These are phyloP conservation scores for Backusella macrospora DNA, from an alignment of 192 early-diverging fungal species.

Conservation along the genomic window DNA sequence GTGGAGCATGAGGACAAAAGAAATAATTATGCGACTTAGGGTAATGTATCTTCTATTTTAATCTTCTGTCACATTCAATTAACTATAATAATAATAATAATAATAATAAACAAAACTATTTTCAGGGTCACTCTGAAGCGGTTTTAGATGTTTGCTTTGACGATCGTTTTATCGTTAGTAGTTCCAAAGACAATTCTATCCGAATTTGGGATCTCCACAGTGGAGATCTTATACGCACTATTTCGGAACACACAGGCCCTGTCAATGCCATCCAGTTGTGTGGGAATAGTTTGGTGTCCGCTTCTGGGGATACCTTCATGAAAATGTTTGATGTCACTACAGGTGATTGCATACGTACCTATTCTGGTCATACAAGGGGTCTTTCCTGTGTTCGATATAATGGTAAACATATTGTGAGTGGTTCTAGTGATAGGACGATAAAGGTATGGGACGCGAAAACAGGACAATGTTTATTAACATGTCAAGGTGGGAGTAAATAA, in stretches of 20 bases:
- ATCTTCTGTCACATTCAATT: too few relatives aligned
- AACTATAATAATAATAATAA: too few relatives aligned
- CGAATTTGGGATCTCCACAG: constrained; percentile 82
- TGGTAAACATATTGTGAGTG: constrained; percentile 79
- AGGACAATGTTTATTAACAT: constrained; percentile 56
- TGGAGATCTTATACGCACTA: constrained; percentile 65
- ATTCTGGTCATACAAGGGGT: constrained; percentile 81
- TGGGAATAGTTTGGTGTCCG: constrained; percentile 69
- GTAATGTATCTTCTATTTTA: constrained; percentile 7
- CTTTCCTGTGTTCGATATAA: constrained; percentile 94
- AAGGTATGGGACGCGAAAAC: constrained; percentile 74
- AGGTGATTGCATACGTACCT: constrained; percentile 65
- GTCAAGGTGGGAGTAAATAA: constrained; percentile 35
- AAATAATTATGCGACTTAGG: constrained; percentile 49
- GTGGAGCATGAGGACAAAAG: constrained; percentile 73
- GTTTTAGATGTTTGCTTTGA: constrained; percentile 92
- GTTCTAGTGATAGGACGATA: constrained; percentile 81
- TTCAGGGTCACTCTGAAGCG: constrained; percentile 71
- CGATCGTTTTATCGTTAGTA: constrained; percentile 75
- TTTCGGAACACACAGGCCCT: constrained; percentile 89
- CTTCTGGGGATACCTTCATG: constrained; percentile 82
- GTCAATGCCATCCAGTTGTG: constrained; percentile 93
- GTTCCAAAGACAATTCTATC: constrained; percentile 94
- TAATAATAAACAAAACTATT: too few relatives aligned
- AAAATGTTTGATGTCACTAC: constrained; percentile 81